These are phyloP conservation scores for Penicillium occitanis DNA, from an alignment of 2,329 filamentous ascomycete species.

Conservation along the genomic window DNA sequence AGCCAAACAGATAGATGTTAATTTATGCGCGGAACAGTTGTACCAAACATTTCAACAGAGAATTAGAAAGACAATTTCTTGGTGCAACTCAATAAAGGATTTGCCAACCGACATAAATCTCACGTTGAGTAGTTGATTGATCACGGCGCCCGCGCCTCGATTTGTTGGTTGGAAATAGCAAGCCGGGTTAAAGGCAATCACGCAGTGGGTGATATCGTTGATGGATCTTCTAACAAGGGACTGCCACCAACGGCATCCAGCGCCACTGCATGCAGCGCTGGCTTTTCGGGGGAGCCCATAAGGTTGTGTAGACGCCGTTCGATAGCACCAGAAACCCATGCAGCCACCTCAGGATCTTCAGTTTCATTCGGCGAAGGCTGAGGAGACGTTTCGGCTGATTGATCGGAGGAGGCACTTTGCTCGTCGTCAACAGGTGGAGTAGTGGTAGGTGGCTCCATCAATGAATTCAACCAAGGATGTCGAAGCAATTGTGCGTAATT, in stretches of 20 bases:
- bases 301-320: slow-evolving; percentile 63
- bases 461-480: slow-evolving; percentile 79
- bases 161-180: not conserved
- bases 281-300: slow-evolving; percentile 60
- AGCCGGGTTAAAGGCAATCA: not conserved
- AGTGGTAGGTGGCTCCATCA: slow-evolving; percentile 75
- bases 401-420: slow-evolving; percentile 16
- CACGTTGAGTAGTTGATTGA: slow-evolving; percentile 5
- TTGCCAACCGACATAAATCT: not conserved
- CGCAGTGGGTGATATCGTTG: not conserved
- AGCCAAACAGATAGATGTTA: slow-evolving; percentile 15
- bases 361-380: slow-evolving; percentile 44
- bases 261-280: slow-evolving; percentile 83
- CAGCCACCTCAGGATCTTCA: slow-evolving; percentile 77
- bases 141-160: slow-evolving; percentile 9
- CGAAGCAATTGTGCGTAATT: slow-evolving; percentile 86
- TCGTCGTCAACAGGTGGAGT: slow-evolving; percentile 40
- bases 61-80: not conserved
- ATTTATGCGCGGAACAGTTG: not conserved
- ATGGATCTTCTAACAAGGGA: slow-evolving; percentile 34
- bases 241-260: slow-evolving; percentile 65
- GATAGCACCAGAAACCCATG: slow-evolving; percentile 76
- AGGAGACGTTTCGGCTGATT: slow-evolving; percentile 33
- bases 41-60: not conserved
- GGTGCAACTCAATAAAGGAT: not conserved